phyloP scores from a whole-genome alignment of 192 early-diverging fungal species.

The Podila epigama region DNA sequence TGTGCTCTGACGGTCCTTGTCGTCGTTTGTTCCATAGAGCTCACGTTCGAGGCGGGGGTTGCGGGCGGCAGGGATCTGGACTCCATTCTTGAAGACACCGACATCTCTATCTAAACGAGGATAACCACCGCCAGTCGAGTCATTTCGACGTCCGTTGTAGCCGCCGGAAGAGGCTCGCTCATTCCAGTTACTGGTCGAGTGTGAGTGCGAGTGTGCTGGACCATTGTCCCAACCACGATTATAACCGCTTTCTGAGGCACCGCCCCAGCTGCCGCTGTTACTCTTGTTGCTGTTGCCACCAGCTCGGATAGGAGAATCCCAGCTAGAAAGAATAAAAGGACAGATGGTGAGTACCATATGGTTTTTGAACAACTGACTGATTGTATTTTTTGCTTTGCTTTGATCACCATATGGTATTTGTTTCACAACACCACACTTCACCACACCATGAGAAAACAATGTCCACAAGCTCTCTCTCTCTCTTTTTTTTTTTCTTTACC shows the following conservation, averaged over 20 bases:
- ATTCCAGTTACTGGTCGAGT: slow-evolving; percentile 35
- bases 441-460: neutral
- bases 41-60: slow-evolving; percentile 82
- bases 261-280: slow-evolving; percentile 29
- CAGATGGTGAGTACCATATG: no score
- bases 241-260: slow-evolving; percentile 44
- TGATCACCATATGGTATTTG: no score
- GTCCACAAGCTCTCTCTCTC: no score
- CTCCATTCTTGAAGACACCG: slow-evolving; percentile 61
- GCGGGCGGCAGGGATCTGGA: slow-evolving; percentile 76
- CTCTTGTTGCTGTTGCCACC: slow-evolving; percentile 11
- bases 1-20: slow-evolving; percentile 76
- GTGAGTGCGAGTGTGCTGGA: slow-evolving; percentile 19
- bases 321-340: no score
- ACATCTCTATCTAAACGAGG: slow-evolving; percentile 34
- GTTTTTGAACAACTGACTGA: no score
- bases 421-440: neutral
- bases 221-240: slow-evolving; percentile 39
- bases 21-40: slow-evolving; percentile 80
- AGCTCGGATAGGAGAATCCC: slow-evolving; percentile 25
- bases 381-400: no score
- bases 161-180: slow-evolving; percentile 52
- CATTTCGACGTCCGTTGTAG: slow-evolving; percentile 35
- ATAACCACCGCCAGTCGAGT: slow-evolving; percentile 15
- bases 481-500: slow-evolving; percentile 1